Percentiles rank a stretch among this genome's conserved stretches.
Evolutionary conservation across 2,329 filamentous ascomycete species (phyloP).

Genomic region (Exophiala sp.): DNA sequence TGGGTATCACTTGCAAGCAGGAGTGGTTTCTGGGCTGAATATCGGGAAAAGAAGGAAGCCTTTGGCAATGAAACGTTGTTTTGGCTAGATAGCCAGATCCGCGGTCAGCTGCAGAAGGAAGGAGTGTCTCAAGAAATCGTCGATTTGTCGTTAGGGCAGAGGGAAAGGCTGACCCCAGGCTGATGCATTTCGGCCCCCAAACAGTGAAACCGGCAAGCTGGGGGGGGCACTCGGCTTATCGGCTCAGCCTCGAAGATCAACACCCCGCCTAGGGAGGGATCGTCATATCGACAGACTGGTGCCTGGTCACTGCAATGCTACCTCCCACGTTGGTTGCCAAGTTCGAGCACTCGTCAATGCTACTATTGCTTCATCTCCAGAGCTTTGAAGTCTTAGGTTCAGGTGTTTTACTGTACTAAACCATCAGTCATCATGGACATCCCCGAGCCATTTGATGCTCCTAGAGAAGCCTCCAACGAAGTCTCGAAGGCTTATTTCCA

Average conservation of each 20-base stretch:
- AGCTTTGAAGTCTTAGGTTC: no score
- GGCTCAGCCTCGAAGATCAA: no score
- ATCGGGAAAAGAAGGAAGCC: background rate
- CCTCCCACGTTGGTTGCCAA: no score
- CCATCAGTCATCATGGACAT: background rate
- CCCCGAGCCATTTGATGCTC: background rate
- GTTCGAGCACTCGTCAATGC: no score
- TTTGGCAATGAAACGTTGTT: slow-evolving; percentile 1
- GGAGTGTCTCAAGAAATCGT: slow-evolving; percentile 9
- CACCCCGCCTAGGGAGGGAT: no score
- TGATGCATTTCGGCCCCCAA: no score
- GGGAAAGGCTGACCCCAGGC: slow-evolving; percentile 1
- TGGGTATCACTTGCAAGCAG: background rate
- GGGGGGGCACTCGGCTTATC: no score
- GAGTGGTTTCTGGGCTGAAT: slow-evolving; percentile 10
- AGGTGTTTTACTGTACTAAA: background rate
- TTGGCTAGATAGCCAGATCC: slow-evolving; percentile 15
- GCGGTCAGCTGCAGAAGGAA: slow-evolving; percentile 5
- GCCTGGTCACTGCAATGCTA: background rate
- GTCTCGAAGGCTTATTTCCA: slow-evolving; percentile 20
- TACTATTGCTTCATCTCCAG: no score
- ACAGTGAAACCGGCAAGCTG: no score
- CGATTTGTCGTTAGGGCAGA: background rate
- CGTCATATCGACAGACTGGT: slow-evolving; percentile 5
- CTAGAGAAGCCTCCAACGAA: background rate